These are phyloP conservation scores for Pythium monospermum DNA, from an alignment of 352 stramenopile genomes.

Conservation along the genomic window DNA sequence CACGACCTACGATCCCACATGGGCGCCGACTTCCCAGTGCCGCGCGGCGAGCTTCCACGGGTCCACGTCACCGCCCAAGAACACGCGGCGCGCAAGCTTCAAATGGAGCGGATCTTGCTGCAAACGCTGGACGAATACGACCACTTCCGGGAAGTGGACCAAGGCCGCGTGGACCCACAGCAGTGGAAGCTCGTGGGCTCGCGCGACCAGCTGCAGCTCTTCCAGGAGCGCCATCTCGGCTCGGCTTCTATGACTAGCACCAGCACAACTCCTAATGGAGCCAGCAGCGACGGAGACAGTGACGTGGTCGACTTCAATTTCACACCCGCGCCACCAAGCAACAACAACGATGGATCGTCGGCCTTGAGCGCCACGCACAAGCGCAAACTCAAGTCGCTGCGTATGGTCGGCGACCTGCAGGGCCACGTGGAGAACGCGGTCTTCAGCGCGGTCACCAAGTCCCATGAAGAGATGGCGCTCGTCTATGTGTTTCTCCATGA, in stretches of 20 bases:
- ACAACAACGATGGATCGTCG: constrained; percentile 14
- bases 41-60: constrained; percentile 22
- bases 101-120: constrained; percentile 22
- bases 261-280: background rate
- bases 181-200: constrained; percentile 11
- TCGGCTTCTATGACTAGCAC: background rate
- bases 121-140: constrained; percentile 17
- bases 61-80: constrained; percentile 13
- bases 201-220: constrained; percentile 7
- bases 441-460: constrained; percentile 46
- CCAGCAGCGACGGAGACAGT: background rate
- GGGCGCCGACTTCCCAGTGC: constrained; percentile 31
- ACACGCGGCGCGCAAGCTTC: constrained; percentile 6
- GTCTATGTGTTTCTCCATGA: constrained; percentile 54
- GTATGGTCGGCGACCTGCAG: constrained; percentile 40
- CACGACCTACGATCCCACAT: too few species aligned
- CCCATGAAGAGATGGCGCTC: constrained; percentile 49
- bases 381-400: constrained; percentile 18
- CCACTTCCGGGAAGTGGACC: constrained; percentile 11
- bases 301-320: background rate
- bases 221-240: constrained; percentile 7
- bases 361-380: constrained; percentile 1
- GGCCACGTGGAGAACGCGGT: constrained; percentile 55
- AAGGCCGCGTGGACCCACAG: constrained; percentile 3
- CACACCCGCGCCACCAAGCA: background rate